Evolutionary conservation across 1,139 yeast species (phyloP).

Genomic region (Blastobotrys ciferrii): DNA sequence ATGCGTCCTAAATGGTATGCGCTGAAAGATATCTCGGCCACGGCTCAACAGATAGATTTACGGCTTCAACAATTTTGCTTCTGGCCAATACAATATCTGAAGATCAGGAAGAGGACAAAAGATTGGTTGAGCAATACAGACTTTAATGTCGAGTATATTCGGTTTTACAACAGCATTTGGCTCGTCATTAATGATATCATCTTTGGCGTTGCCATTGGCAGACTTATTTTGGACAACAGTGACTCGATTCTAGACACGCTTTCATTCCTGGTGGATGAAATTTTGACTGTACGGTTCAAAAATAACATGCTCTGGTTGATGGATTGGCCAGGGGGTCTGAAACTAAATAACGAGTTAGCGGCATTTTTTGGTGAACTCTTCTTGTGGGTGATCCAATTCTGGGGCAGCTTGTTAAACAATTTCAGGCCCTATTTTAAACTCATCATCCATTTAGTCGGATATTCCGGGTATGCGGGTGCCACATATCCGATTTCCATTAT

Average conservation of each 20-base stretch:
- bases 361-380: conserved; percentile 82
- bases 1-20: conserved; percentile 31
- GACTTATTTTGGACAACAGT: conserved; percentile 48
- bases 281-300: conserved; percentile 44
- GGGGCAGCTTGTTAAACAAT: conserved; percentile 42
- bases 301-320: conserved; percentile 70
- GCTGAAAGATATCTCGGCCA: conserved; percentile 53
- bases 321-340: conserved; percentile 91
- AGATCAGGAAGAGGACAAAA: conserved; percentile 42
- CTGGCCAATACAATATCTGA: conserved; percentile 77
- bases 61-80: conserved; percentile 74
- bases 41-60: conserved; percentile 75
- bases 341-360: conserved; percentile 83
- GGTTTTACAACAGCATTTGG: conserved; percentile 88
- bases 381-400: conserved; percentile 77
- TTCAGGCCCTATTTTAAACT: conserved; percentile 37
- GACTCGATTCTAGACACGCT: conserved; percentile 34
- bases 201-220: conserved; percentile 63
- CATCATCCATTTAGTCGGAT: conserved; percentile 40
- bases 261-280: conserved; percentile 38
- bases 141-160: conserved; percentile 65
- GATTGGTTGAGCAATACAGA: conserved; percentile 39
- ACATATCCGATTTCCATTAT: conserved; percentile 66
- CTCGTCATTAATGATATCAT: conserved; percentile 77
- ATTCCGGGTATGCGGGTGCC: conserved; percentile 52